Base-by-base conservation (phyloP, 2,329 filamentous ascomycete genomes). In the Colletotrichum sidae region DNA sequence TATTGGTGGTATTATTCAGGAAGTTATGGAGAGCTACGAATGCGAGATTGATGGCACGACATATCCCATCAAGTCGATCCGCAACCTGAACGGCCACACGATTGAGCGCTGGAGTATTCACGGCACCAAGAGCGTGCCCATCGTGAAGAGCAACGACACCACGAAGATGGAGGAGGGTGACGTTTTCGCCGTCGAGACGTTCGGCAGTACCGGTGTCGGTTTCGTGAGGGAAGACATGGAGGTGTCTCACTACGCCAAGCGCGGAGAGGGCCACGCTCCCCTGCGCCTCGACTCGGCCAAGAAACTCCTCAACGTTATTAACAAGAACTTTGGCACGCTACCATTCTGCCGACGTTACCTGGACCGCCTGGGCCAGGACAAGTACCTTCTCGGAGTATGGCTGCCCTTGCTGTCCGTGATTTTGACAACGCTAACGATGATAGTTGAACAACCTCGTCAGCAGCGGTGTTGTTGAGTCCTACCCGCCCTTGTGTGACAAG, bases 241-340 rank as follows among this genome's bases (percentile, higher is more conserved):
- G 83, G 88, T 89, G 15, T 97, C 93, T 47, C 94, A 97, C 79
- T 98, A 97, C 73, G 94, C 93, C 50, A 89, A 91, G 77, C 84
- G 86, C 67, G 78, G 82, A 39, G 91, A 97, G 76, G 90, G 90
- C 4, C 92, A 93, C 74, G 89, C 92, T 8, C 88, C 92, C 64
- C 82, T 97, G 65, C 88, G 92, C 55, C 82, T 96, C 54, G 88
- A 90, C 47, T 96, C 93, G 50, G 94, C 94, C 65, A 96, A 94
- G 83, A 91, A 89, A 61, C 83, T 98, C 61, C 84, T 97, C 70
- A 96, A 87, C 72, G 90, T 93, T 38, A 97, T 98, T 78, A 96
- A 93, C 81, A 97, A 97, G 85, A 97, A 97, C 80, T 98, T 97
- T 77, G 93, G 93, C 70, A 97, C 94, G 1, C 80, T 98, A 71